Evolutionary conservation across 2,329 filamentous ascomycete species (phyloP).

Genomic region (Helotiales sp.): DNA sequence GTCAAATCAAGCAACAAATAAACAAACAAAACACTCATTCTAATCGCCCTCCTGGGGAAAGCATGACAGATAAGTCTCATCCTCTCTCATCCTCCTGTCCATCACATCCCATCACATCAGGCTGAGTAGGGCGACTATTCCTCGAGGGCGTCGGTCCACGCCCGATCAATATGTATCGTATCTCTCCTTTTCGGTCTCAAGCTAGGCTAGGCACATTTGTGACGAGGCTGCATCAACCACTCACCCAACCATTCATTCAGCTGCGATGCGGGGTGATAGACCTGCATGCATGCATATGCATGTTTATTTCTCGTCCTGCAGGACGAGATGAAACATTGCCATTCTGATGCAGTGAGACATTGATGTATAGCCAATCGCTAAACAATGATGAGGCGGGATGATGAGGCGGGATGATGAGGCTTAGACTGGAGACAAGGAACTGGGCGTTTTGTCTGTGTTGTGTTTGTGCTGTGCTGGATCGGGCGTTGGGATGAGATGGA

Average conservation of each 20-base stretch:
- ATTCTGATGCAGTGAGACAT: too few relatives aligned
- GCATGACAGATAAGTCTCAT: background rate
- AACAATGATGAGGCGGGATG: background rate
- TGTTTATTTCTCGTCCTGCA: background rate
- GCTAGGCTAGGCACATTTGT: background rate
- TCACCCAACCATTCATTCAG: background rate
- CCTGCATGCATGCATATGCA: background rate
- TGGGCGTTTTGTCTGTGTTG: background rate
- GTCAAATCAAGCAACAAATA: background rate
- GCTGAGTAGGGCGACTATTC: too few relatives aligned
- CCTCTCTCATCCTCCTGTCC: background rate
- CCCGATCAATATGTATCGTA: too few relatives aligned
- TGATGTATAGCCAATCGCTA: background rate
- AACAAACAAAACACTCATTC: too few relatives aligned
- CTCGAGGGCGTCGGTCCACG: background rate
- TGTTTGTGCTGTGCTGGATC: background rate
- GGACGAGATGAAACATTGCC: background rate
- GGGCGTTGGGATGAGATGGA: too few relatives aligned
- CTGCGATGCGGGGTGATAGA: background rate
- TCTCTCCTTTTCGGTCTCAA: too few relatives aligned
- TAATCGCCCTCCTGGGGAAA: background rate
- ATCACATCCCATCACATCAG: too few relatives aligned
- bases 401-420: background rate
- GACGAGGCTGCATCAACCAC: background rate
- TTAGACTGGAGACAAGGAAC: background rate